phyloP scores from a whole-genome alignment of 305 asterid genomes.

The Fraxinus ornus region DNA sequence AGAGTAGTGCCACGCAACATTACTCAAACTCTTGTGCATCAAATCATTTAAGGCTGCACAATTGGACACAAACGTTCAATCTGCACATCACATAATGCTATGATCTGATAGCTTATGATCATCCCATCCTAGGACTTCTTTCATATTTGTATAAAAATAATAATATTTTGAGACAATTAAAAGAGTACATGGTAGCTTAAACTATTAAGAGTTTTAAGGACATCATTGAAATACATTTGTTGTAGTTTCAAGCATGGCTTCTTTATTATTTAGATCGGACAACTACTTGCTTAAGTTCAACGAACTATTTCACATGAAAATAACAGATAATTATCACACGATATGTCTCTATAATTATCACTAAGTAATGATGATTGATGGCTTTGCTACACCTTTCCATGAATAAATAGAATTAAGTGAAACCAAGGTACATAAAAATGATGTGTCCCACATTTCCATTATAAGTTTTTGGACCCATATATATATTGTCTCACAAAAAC shows the following conservation, averaged over 20 bases:
- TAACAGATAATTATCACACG: neutral
- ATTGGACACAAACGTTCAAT: neutral
- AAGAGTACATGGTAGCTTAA: neutral
- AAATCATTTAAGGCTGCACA: neutral
- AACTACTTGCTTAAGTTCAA: neutral
- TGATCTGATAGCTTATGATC: neutral
- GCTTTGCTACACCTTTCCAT: neutral
- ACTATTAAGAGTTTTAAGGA: neutral
- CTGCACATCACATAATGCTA: neutral
- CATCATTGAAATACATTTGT: neutral
- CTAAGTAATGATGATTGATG: neutral
- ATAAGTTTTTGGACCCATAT: constrained; percentile 9
- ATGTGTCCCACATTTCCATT: constrained; percentile 28
- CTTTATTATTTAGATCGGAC: neutral
- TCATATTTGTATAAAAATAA: no score
- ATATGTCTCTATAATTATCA: neutral
- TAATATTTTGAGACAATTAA: neutral
- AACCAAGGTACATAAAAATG: neutral
- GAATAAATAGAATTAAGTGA: neutral
- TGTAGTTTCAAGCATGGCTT: neutral
- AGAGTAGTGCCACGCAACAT: neutral
- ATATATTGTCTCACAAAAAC: constrained; percentile 14
- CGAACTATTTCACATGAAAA: neutral
- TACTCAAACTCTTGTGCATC: neutral
- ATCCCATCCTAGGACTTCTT: neutral